Evolutionary conservation across 2,329 filamentous ascomycete species (phyloP).

Genomic region (Epichloe amarillans): DNA sequence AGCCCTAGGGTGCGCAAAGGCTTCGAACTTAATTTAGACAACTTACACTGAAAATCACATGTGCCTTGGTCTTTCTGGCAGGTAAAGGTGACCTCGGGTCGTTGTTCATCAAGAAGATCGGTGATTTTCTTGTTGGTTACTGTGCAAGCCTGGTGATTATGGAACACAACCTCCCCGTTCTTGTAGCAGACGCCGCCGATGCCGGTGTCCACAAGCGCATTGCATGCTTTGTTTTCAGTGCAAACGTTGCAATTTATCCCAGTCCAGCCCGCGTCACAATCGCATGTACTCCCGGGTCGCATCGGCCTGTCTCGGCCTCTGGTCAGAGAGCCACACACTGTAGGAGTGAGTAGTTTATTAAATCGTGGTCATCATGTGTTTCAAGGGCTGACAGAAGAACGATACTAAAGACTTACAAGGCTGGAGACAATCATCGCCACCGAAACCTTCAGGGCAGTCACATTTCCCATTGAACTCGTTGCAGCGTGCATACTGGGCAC

Average conservation of each 20-base stretch:
- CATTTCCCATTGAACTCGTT: conserved; percentile 88
- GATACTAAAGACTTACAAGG: conserved; percentile 41
- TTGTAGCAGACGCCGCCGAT: conserved; percentile 84
- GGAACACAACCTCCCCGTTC: conserved; percentile 76
- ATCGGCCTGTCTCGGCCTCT: conserved; percentile 68
- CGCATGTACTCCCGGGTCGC: conserved; percentile 57
- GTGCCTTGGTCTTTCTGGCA: conserved; percentile 62
- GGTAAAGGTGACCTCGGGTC: conserved; percentile 88
- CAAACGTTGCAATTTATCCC: conserved; percentile 99
- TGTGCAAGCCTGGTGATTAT: conserved; percentile 96
- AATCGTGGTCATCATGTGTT: neutral
- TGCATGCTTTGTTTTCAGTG: conserved; percentile 67
- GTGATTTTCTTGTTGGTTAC: conserved; percentile 94
- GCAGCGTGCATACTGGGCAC: conserved; percentile 80
- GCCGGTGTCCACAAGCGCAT: conserved; percentile 71
- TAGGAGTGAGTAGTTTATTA: neutral
- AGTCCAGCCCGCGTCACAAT: conserved; percentile 86
- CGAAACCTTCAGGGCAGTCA: conserved; percentile 81
- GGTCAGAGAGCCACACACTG: conserved; percentile 75
- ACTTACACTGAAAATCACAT: conserved; percentile 89
- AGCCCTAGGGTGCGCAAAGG: neutral
- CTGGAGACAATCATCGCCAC: conserved; percentile 81
- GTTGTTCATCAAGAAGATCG: conserved; percentile 68
- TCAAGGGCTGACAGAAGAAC: neutral
- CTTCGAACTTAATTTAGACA: conserved; percentile 5